Evolutionary conservation across 768 basidiomycete genomes (phyloP).

Genomic region (Rhodotorula taiwanensis): DNA sequence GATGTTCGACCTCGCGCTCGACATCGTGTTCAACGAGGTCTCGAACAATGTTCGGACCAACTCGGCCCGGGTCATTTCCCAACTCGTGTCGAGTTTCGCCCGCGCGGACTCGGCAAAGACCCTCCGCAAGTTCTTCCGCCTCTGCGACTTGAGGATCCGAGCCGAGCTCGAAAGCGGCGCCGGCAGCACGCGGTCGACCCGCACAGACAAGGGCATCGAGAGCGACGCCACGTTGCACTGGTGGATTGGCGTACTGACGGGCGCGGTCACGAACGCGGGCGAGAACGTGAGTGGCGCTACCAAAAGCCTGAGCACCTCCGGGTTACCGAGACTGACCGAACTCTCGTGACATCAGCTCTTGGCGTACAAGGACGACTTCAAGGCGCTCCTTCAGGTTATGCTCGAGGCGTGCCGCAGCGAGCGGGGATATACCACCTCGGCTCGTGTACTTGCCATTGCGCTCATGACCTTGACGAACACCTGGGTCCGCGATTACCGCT

Average conservation of each 20-base stretch:
- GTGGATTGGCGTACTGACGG: constrained; percentile 70
- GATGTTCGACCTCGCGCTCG: constrained; percentile 76
- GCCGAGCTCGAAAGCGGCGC: constrained; percentile 63
- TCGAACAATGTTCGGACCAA: constrained; percentile 86
- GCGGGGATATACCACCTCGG: constrained; percentile 72
- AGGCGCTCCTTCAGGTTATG: constrained; percentile 58
- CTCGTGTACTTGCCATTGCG: constrained; percentile 65
- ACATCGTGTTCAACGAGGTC: constrained; percentile 75
- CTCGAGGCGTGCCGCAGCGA: constrained; percentile 69
- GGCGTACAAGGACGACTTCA: constrained; percentile 57
- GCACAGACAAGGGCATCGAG: constrained; percentile 54
- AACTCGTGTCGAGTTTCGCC: constrained; percentile 76
- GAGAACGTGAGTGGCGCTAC: constrained; percentile 54
- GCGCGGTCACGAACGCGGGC: constrained; percentile 56
- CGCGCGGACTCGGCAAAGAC: constrained; percentile 68
- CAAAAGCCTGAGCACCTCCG: no score
- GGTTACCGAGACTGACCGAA: constrained; percentile 3
- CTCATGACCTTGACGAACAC: constrained; percentile 70
- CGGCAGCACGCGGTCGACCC: constrained; percentile 67
- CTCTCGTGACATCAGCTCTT: constrained; percentile 51
- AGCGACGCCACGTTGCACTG: constrained; percentile 62
- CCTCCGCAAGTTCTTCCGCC: constrained; percentile 70
- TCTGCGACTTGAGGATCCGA: constrained; percentile 67
- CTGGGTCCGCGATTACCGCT: constrained; percentile 72
- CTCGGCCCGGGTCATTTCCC: constrained; percentile 81